A percentile compares a stretch with the other conserved stretches of the same genome.
Evolutionary conservation across 495 filamentous ascomycete species (phyloP).

Genomic region (Aspergillus baeticus): DNA sequence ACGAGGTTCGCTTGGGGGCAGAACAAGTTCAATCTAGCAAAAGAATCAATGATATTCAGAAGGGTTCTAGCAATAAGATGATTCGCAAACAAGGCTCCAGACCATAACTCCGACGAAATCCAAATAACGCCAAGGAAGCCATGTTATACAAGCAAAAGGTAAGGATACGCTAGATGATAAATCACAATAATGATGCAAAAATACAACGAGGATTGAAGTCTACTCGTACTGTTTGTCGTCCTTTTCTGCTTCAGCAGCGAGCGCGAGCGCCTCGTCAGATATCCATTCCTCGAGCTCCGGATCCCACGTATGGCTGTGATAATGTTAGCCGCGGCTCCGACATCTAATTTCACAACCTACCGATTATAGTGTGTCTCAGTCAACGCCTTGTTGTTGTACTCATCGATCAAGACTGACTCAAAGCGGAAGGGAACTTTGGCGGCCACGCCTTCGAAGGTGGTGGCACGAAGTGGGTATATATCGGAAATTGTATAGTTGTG

Average conservation of each 20-base stretch:
- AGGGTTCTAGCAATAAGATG: too few relatives aligned
- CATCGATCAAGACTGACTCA: constrained; percentile 55
- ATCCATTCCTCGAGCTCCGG: constrained; percentile 34
- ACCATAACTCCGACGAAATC: background rate
- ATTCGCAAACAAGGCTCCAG: background rate
- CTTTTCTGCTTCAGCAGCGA: constrained; percentile 14
- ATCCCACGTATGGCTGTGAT: constrained; percentile 34
- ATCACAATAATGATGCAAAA: background rate
- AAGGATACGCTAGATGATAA: too few relatives aligned
- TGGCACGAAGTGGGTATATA: constrained; percentile 54
- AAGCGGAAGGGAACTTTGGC: constrained; percentile 64
- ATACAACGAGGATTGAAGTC: background rate
- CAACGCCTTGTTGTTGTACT: constrained; percentile 57
- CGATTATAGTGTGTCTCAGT: constrained; percentile 48
- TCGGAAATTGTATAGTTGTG: constrained; percentile 63
- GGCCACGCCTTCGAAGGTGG: constrained; percentile 58
- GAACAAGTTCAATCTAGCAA: too few relatives aligned
- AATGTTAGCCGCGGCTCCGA: constrained; percentile 6
- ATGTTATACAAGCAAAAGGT: background rate
- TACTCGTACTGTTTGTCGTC: constrained; percentile 31
- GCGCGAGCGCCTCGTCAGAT: constrained; percentile 21
- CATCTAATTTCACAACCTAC: constrained; percentile 36
- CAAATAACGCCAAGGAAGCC: background rate
- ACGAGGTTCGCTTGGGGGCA: too few relatives aligned
- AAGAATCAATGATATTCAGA: too few relatives aligned